Evolutionary conservation across 2,329 filamentous ascomycete genomes (phyloP), one percentile per base, ranked within the genome.

Genomic region (Sclerotinia spermophila): DNA sequence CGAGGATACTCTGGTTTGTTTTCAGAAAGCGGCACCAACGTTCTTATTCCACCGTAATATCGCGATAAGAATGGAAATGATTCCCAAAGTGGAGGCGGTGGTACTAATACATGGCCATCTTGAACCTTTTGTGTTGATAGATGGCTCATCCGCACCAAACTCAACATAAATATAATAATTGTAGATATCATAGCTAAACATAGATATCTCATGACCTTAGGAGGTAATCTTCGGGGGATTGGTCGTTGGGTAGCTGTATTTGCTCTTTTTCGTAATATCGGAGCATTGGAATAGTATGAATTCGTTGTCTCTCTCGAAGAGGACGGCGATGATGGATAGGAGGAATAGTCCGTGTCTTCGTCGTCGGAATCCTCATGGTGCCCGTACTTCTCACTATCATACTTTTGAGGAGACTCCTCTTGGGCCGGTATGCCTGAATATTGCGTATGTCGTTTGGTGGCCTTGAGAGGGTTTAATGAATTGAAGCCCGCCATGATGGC

Each of bases 41-140:
- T 91, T 74, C 90, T 86, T 71, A 99, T 86, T 0, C 96, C 96
- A 21, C 94, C 95, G 79, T 97, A 96, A 79, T 97, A 99, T 73
- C 94, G 87, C 72, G 90, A 90, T 72, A 99, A 81, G 77, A 97
- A 96, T 0, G 89, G 88, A 79, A 97, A 98, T 15, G 86, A 87
- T 79, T 97, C 92, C 94, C 94, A 98, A n/a, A 74, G 72, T 7
- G 87, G 81, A 0, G 87, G 92, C 30, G 89, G 87, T 0, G 87
- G 81, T 0, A 88, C 85, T 19, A 85, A 85, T 74, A 89, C 88
- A 40, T 91, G 78, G 44, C 86, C 85, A 67, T 86, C 80, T 72
- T 86, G 82, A 33, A 91, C 82, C 72, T 84, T 85, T 76, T 83
- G 86, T 77, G 92, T 90, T 74, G 92, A 92, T 27, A 87, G 82